Evolutionary conservation across 78 protist genomes (phyloP).

Genomic region (Anaeramoeba ignava): DNA sequence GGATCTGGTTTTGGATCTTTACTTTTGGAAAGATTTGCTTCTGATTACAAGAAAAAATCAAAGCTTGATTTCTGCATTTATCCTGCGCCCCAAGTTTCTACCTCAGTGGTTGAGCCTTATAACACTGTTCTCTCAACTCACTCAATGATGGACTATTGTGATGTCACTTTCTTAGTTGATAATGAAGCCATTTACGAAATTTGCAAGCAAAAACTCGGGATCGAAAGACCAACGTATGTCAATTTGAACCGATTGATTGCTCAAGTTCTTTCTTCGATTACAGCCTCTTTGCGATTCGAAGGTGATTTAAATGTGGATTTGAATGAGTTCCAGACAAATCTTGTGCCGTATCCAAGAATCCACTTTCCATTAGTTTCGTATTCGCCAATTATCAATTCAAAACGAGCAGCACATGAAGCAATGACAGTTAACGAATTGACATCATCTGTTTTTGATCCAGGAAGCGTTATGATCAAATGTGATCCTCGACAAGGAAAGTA

Average conservation of each 20-base stretch:
- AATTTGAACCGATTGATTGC: constrained; percentile 38
- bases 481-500: constrained; percentile 25
- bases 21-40: constrained; percentile 84
- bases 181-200: constrained; percentile 29
- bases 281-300: constrained; percentile 35
- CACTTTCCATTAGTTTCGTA: constrained; percentile 23
- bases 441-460: constrained; percentile 22
- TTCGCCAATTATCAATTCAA: constrained; percentile 27
- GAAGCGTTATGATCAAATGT: constrained; percentile 26
- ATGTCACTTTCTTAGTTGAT: constrained; percentile 19
- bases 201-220: constrained; percentile 3
- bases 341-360: constrained; percentile 37
- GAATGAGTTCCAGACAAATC: constrained; percentile 26
- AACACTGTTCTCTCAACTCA: constrained; percentile 29
- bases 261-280: constrained; percentile 28
- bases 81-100: constrained; percentile 33
- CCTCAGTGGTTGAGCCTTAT: constrained; percentile 34
- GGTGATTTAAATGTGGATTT: too few relatives aligned
- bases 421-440: constrained; percentile 32
- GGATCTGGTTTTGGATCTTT: constrained; percentile 97
- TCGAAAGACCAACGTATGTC: constrained; percentile 14
- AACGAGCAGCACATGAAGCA: constrained; percentile 15
- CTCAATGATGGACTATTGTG: constrained; percentile 9
- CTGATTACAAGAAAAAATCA: constrained; percentile 75
- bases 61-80: constrained; percentile 11